Evolutionary conservation across 2,329 filamentous ascomycete species (phyloP).

Genomic region (Colletotrichum limetticola): DNA sequence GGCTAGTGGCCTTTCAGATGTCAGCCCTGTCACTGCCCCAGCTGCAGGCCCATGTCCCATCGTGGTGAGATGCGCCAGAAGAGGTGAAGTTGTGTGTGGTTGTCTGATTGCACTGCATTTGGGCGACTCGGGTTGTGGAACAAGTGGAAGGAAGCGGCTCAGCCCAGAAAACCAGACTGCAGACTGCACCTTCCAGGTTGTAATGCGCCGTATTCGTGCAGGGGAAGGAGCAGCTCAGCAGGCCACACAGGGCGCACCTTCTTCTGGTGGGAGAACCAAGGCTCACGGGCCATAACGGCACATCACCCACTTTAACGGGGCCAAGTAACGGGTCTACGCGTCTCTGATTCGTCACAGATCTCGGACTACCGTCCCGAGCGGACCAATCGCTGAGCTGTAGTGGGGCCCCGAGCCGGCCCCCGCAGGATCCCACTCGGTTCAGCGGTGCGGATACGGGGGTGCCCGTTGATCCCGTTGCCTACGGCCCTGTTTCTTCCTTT

Average conservation of each 20-base stretch:
- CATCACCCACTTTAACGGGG: neutral
- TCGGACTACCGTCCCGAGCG: neutral
- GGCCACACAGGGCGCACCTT: neutral
- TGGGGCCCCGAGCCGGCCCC: neutral
- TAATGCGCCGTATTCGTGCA: neutral
- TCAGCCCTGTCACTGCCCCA: slow-evolving; percentile 4
- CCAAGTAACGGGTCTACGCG: neutral
- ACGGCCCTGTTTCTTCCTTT: neutral
- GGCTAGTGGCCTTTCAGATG: neutral
- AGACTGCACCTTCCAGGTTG: neutral
- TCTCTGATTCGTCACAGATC: neutral
- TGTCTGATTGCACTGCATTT: neutral
- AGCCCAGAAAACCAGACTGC: neutral
- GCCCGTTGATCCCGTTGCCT: neutral
- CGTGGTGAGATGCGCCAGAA: no score
- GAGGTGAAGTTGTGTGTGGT: no score
- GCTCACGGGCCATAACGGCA: no score
- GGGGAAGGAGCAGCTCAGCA: neutral
- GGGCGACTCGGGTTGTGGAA: neutral
- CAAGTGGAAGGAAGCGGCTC: slow-evolving; percentile 1
- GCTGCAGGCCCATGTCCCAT: neutral
- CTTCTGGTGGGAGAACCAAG: no score
- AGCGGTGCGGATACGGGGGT: neutral
- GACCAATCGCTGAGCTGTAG: neutral
- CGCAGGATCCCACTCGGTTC: neutral